These are phyloP conservation scores for Saccharomycopsis capsularis DNA, from an alignment of 805 yeast genomes.

Conservation along the genomic window DNA sequence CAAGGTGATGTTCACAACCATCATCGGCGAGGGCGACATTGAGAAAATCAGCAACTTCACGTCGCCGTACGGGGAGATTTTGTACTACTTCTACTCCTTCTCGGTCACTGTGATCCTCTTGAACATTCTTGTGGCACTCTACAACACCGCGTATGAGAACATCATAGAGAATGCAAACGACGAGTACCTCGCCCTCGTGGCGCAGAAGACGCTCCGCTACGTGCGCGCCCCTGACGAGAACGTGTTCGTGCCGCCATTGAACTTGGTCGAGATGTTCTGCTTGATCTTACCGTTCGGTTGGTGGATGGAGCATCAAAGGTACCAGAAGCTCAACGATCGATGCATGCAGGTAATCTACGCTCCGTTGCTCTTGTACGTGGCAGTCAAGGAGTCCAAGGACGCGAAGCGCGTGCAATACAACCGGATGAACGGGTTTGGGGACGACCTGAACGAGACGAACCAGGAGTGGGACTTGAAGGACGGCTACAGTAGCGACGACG, in stretches of 20 bases:
- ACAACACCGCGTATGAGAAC: conserved; percentile 74
- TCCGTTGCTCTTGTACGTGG: conserved; percentile 47
- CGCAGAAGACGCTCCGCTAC: conserved; percentile 76
- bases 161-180: conserved; percentile 78
- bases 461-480: conserved; percentile 26
- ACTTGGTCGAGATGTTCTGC: conserved; percentile 56
- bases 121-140: conserved; percentile 79
- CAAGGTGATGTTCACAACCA: conserved; percentile 59
- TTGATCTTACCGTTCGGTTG: conserved; percentile 35
- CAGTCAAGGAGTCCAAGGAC: conserved; percentile 49
- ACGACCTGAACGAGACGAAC: conserved; percentile 33
- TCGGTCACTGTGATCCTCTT: conserved; percentile 67
- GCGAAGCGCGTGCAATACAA: conserved; percentile 40
- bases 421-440: conserved; percentile 33
- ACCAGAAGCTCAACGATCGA: conserved; percentile 37
- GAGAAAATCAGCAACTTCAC: conserved; percentile 64
- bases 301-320: conserved; percentile 30
- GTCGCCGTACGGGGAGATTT: conserved; percentile 77
- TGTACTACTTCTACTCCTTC: conserved; percentile 73
- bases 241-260: conserved; percentile 80
- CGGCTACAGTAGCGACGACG: conserved; percentile 25
- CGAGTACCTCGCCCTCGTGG: conserved; percentile 77
- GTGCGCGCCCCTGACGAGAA: conserved; percentile 85
- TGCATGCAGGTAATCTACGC: conserved; percentile 52
- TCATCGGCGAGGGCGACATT: conserved; percentile 70